A percentile compares a stretch with the other conserved stretches of the same genome.
phyloP scores from a whole-genome alignment of 345 rosid genomes.

The Nasturtium officinale region DNA sequence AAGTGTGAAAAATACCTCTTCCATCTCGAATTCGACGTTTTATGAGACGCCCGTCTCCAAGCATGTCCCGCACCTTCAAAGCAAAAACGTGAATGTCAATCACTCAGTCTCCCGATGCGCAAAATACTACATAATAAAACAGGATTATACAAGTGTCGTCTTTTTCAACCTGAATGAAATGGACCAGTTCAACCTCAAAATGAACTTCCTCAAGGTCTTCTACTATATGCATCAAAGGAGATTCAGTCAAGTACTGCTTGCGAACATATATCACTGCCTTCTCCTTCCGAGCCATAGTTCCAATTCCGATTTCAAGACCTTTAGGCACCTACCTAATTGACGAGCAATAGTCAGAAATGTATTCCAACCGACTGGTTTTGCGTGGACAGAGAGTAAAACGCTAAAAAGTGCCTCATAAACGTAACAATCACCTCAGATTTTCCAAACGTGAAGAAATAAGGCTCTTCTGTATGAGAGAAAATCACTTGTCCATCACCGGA shows the following conservation, averaged over 20 bases:
- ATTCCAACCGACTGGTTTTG: background rate
- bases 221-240: constrained; percentile 61
- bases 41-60: constrained; percentile 95
- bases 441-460: constrained; percentile 87
- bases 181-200: constrained; percentile 92
- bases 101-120: background rate
- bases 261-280: constrained; percentile 86
- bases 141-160: background rate
- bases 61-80: constrained; percentile 91
- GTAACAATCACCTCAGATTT: constrained; percentile 72
- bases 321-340: constrained; percentile 71
- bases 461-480: constrained; percentile 63
- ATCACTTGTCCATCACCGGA: constrained; percentile 70
- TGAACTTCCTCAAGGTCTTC: constrained; percentile 83
- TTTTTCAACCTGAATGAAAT: constrained; percentile 73
- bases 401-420: constrained; percentile 12
- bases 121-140: constrained; percentile 3
- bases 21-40: constrained; percentile 91
- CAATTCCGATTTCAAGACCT: constrained; percentile 98
- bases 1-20: constrained; percentile 55
- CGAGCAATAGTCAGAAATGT: constrained; percentile 28
- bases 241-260: constrained; percentile 66
- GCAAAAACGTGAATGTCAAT: constrained; percentile 37
- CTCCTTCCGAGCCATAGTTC: constrained; percentile 86
- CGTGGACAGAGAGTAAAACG: constrained; percentile 5